Base-by-base conservation (phyloP, 2,329 filamentous ascomycete species). In the Rachicladosporium sp. region DNA sequence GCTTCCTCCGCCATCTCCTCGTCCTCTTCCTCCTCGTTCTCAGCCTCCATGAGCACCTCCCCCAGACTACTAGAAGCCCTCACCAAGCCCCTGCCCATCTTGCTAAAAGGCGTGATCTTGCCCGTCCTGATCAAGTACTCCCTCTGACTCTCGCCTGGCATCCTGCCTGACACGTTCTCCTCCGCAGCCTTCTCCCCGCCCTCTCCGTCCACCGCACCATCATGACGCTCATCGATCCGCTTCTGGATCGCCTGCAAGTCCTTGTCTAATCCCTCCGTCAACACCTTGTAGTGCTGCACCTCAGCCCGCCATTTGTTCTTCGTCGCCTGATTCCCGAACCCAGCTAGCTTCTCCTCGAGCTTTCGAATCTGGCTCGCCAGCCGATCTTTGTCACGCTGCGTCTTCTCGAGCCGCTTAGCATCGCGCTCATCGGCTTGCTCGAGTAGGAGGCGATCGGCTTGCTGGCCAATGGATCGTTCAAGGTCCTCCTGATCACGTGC, bases 41-140 rank as follows among this genome's bases (percentile, higher is more conserved):
- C 87, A 1, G 83, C 86, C 56, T 93, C 84, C 10, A 88, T 66
- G 43, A 94, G 73, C 2, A 80, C 81, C 53, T 88, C 79, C 8
- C 82, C 80, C 10, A 94, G 67, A 43, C 79, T 80, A 2, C 80
- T 80, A 33, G 79, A 70, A 2, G 78, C 69, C 3, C 73, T 76
- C 21, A 74, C 67, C 2, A 78, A 65, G n/a, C 74, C 70, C 10
- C 75, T 71, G 19, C 77, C 77, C 50, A 93, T 74, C 46, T 80
- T 83, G 6, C 87, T 83, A 54, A 98, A 98, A 0, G 91, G 91
- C 0, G 91, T 98, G 50, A 98, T 96, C 63, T 96, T 96, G 45
- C 91, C 91, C 0, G 89, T 98, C 21, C 91, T 78, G 36, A 98
- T 91, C 35, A 98, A 73, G 57, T 83, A 98, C 35, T 94, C 88